These are phyloP conservation scores for Ceratocystis ficicola DNA, from an alignment of 2,329 filamentous ascomycete species.

Conservation along the genomic window DNA sequence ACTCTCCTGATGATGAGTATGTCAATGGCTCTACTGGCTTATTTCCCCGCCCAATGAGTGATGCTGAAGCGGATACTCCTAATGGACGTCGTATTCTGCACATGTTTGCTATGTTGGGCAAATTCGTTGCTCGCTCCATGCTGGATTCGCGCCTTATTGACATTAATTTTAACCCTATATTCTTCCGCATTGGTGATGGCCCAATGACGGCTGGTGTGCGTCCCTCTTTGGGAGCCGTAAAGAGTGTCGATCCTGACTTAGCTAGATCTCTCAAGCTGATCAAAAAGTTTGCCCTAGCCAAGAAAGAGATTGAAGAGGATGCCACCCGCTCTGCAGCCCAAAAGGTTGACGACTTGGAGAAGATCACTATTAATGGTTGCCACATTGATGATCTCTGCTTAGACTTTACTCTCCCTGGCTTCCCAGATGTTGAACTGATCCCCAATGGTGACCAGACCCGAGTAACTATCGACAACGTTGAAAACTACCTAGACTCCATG, in stretches of 20 bases:
- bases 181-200: constrained; percentile 83
- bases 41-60: constrained; percentile 82
- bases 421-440: constrained; percentile 72
- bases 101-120: constrained; percentile 85
- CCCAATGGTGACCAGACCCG: constrained; percentile 59
- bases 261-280: constrained; percentile 76
- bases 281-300: constrained; percentile 73
- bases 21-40: constrained; percentile 74
- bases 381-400: constrained; percentile 76
- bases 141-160: constrained; percentile 96
- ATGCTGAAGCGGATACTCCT: constrained; percentile 58
- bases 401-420: constrained; percentile 90
- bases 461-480: constrained; percentile 87
- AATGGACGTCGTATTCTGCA: constrained; percentile 80
- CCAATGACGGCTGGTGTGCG: constrained; percentile 49
- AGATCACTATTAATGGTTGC: constrained; percentile 62
- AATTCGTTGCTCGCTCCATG: constrained; percentile 96
- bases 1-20: constrained; percentile 58
- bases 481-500: constrained; percentile 73
- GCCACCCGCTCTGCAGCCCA: constrained; percentile 50
- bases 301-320: constrained; percentile 70
- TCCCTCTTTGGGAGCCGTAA: constrained; percentile 79
- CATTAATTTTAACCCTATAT: constrained; percentile 90
- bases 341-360: constrained; percentile 57
- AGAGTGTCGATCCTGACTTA: constrained; percentile 73